Percentiles rank a stretch among this genome's conserved stretches.
phyloP scores from a whole-genome alignment of 2,329 filamentous ascomycete genomes.

The Trichoderma arundinaceum region DNA sequence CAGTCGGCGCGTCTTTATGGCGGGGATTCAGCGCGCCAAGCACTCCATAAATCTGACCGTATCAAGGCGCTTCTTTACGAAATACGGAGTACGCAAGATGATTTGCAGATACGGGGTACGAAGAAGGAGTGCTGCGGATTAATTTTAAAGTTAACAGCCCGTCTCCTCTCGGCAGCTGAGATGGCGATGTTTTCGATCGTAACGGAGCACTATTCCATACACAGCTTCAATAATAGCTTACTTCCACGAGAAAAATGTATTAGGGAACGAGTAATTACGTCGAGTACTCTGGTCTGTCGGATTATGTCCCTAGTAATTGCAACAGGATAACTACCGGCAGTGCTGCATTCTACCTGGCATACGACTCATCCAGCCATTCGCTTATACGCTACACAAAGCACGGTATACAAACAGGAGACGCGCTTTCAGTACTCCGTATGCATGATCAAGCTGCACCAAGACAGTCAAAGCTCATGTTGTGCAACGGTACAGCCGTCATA shows the following conservation, averaged over 20 bases:
- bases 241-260: neutral
- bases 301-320: no score
- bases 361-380: neutral
- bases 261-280: no score
- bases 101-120: neutral
- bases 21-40: neutral
- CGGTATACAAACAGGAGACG: neutral
- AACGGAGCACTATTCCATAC: neutral
- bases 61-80: neutral
- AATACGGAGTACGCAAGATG: neutral
- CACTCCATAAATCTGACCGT: neutral
- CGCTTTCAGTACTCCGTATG: no score
- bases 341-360: no score
- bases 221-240: neutral
- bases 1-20: neutral
- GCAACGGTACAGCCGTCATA: constrained; percentile 4
- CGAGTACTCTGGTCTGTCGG: no score
- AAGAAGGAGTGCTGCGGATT: neutral
- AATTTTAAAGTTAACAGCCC: constrained; percentile 5
- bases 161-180: neutral
- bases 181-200: neutral
- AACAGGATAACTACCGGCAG: no score
- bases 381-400: neutral
- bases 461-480: neutral
- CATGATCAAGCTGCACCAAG: neutral